Evolutionary conservation across 2,329 filamentous ascomycete species (phyloP), one percentile per base, ranked within the genome.

Genomic region (Colletotrichum tofieldiae): DNA sequence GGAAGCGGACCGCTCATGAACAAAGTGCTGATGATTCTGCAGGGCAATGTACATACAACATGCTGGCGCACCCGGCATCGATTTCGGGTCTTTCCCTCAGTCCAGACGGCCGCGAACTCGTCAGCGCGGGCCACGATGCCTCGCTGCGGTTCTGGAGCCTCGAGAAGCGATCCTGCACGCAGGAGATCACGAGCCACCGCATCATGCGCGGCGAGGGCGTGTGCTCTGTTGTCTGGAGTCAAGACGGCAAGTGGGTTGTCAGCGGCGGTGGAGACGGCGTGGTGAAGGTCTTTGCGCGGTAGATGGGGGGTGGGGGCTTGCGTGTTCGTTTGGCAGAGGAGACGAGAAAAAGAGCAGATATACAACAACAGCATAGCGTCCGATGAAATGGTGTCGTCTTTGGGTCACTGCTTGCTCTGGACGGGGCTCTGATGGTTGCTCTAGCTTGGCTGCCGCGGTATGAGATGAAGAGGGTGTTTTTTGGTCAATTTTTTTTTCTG

Each of bases 1-100:
- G 26, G 6, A 18, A 63, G 7, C 20, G 45, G 58, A 7, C 26
- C 7, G 23, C 8, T 18, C 6, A n/a, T 39, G 23, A 23, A 35
- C 26, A 35, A 51, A 7, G 32, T 37, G 16, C 55, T 62, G 54
- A 70, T 11, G 6, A 58, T 45, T 39, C 12, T 18, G 20, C 39
- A 98, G 96, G 96, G 69, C 96, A 99, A 94, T 98, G 95, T 84
- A 98, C 96, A 75, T 99, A 99, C 84, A 97, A 93, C 78, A 99
- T 99, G 96, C 91, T 98, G 72, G 96, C 96, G 7, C 96, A 99
- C 78, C 95, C 96, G 0, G 93, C 95, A 3, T 93, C 96, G 68
- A 98, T 99, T 76, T 97, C 96, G 1, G 93, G 94, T 35, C 88
- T 99, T 6, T 97, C 94, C 0, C 89, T 99, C 26, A 98, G 94